Conservation (phyloP, 31 red algal species). For the Endocladia muricata region DNA sequence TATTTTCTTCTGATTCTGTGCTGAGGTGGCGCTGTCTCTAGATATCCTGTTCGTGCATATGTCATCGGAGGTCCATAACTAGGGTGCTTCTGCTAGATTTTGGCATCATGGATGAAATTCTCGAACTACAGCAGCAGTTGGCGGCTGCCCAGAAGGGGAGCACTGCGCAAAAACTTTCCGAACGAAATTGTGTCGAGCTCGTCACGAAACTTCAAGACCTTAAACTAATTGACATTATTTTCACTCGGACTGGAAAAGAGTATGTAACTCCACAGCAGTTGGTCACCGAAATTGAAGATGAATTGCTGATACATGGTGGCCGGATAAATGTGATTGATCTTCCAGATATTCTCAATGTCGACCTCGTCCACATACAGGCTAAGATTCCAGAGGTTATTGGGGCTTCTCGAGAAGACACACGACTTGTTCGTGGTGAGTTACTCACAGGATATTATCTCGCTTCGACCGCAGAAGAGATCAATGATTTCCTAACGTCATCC, state of each 20-base stretch:
- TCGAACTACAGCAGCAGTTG: slow-evolving; percentile 54
- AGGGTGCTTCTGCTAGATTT: too few relatives aligned
- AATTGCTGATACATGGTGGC: slow-evolving; percentile 55
- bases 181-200: slow-evolving; percentile 80
- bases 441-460: slow-evolving; percentile 56
- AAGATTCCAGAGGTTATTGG: slow-evolving; percentile 35
- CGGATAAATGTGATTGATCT: slow-evolving; percentile 77
- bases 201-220: slow-evolving; percentile 73
- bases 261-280: slow-evolving; percentile 65
- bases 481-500: slow-evolving; percentile 48
- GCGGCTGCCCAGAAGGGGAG: slow-evolving; percentile 47
- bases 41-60: too few relatives aligned
- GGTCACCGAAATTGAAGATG: slow-evolving; percentile 46
- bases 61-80: too few relatives aligned
- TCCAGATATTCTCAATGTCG: slow-evolving; percentile 57
- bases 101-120: slow-evolving; percentile 61
- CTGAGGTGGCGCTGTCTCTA: too few relatives aligned
- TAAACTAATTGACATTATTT: slow-evolving; percentile 62
- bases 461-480: slow-evolving; percentile 53
- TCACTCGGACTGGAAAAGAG: slow-evolving; percentile 74
- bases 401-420: slow-evolving; percentile 6
- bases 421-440: slow-evolving; percentile 57
- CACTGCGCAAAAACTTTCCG: slow-evolving; percentile 54
- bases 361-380: slow-evolving; percentile 54
- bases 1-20: too few relatives aligned